Evolutionary conservation across 1,284 basidiomycete species (phyloP), one percentile per base, ranked within the genome.

Genomic region (Ustilago crameri): DNA sequence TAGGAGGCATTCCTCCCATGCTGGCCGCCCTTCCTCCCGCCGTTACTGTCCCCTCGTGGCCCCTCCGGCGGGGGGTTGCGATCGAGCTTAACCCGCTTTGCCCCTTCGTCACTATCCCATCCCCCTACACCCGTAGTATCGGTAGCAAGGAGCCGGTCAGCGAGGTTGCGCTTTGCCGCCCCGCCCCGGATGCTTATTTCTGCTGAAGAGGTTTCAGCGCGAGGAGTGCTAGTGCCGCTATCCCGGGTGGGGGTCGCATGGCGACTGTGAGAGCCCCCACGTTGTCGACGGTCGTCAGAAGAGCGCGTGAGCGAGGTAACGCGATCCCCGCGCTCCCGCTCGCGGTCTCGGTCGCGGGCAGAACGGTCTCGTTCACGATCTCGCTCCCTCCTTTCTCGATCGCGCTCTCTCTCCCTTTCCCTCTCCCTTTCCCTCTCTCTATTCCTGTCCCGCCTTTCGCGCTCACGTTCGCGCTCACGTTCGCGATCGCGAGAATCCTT

Each of bases 111-210:
- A 40, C 35, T 22, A 34, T 22, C 0, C 8, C 52, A 47, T 23
- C 22, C 40, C 1, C 48, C 43, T 7, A 9, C 38, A 40, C 38
- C 43, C n/a, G n/a, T n/a, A n/a, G n/a, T n/a, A 24, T 37, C 52
- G 12, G 53, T 43, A 3, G 58, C 52, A 3, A 34, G 58, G 5
- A 70, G 57, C 9, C 67, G 67, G 35, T 70, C 61, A 9, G 58
- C 67, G 26, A 70, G 26, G 12, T 57, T 60, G 42, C 61, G 61
- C 18, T 70, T 70, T 10, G 66, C 60, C n/a, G n/a, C n/a, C 3
- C 55, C 60, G 12, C 52, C 56, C n/a, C 56, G 60, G 18, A 63
- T 62, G 47, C 42, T 51, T 46, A 59, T 50, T 40, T 63, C 56
- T 17, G n/a, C n/a, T n/a, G n/a, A n/a, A n/a, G n/a, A n/a, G n/a